These are phyloP conservation scores for Clitopilus passeckerianus DNA, from an alignment of 768 basidiomycete genomes.

Conservation along the genomic window DNA sequence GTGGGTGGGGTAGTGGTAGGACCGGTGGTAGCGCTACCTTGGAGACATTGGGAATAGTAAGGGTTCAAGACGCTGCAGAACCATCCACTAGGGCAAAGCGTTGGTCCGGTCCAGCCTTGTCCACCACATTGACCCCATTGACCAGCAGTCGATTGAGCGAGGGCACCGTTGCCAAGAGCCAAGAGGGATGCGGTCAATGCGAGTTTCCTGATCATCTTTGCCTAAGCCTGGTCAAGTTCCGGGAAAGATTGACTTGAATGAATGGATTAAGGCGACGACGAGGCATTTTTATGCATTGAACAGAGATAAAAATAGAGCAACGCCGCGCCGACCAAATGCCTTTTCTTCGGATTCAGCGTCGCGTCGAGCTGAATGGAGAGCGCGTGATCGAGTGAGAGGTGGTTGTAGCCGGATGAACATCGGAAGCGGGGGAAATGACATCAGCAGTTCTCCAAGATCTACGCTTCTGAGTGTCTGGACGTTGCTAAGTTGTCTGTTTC, in stretches of 20 bases:
- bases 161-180: conserved; percentile 5
- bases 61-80: conserved; percentile 37
- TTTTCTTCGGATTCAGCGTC: conserved; percentile 24
- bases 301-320: conserved; percentile 1
- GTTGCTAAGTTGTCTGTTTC: neutral
- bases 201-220: neutral
- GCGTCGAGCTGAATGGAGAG: neutral
- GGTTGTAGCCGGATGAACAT: neutral
- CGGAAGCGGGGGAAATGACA: neutral
- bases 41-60: conserved; percentile 53
- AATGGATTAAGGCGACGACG: neutral
- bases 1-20: conserved; percentile 2
- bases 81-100: conserved; percentile 42
- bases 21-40: conserved; percentile 25
- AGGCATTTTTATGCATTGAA: conserved; percentile 4
- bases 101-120: conserved; percentile 46
- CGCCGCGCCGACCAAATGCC: conserved; percentile 29
- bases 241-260: too few species aligned
- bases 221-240: neutral
- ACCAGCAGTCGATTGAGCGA: conserved; percentile 20
- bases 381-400: neutral
- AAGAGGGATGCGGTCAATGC: neutral
- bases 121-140: conserved; percentile 46
- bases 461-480: neutral
- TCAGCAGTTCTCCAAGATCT: neutral